phyloP scores from a whole-genome alignment of 305 asterid species.

The Solanum aculeatissimum region DNA sequence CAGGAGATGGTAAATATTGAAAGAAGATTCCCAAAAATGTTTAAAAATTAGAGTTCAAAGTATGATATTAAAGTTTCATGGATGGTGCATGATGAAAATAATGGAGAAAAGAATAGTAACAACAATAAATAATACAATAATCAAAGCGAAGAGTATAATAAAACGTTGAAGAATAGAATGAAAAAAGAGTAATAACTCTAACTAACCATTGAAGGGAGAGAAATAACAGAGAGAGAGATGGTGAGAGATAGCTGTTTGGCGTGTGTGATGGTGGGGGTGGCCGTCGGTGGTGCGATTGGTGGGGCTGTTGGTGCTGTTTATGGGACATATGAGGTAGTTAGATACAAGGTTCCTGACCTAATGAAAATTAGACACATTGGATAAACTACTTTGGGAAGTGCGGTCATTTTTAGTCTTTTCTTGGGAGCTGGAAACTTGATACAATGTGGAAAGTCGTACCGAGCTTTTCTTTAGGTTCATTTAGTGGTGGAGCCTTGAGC shows the following conservation, averaged over 20 bases:
- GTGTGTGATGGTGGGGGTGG: slow-evolving; percentile 40
- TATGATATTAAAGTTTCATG: not conserved
- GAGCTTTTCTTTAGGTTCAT: not conserved
- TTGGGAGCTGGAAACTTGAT: too few species aligned
- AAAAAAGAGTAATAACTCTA: too few species aligned
- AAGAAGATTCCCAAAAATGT: not conserved
- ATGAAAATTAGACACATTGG: too few species aligned
- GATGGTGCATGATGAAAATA: not conserved
- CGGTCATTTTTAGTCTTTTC: too few species aligned
- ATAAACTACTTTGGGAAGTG: too few species aligned
- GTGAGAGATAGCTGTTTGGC: slow-evolving; percentile 62
- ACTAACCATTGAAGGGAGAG: too few species aligned
- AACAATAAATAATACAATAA: not conserved
- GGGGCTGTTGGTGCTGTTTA: slow-evolving; percentile 34
- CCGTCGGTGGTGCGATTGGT: slow-evolving; percentile 11
- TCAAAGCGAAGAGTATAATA: not conserved
- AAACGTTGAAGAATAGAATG: too few species aligned
- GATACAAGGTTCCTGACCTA: too few species aligned
- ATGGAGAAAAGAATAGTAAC: not conserved
- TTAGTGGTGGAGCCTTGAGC: too few species aligned
- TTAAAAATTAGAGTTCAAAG: not conserved
- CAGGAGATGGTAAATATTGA: not conserved
- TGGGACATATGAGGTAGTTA: too few species aligned
- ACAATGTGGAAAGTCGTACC: too few species aligned
- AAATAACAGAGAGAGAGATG: slow-evolving; percentile 32